Percentiles rank a stretch among this genome's conserved stretches.
phyloP scores from a whole-genome alignment of 495 filamentous ascomycete genomes.

The Penicillium parvum region DNA sequence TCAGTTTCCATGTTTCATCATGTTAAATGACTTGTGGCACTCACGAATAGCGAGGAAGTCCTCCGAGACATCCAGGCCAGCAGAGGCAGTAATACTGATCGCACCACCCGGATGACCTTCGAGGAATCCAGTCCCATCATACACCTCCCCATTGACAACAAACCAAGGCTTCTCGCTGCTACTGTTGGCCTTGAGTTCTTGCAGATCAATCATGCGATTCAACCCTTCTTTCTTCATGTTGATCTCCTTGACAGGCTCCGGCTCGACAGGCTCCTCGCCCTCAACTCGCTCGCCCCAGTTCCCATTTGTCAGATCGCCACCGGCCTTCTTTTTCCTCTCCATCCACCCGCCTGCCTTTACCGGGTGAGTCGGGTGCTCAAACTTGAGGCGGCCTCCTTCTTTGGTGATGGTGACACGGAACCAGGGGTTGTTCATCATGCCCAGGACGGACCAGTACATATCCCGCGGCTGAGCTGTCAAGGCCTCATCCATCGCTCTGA shows the following conservation, averaged over 20 bases:
- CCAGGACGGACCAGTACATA: slow-evolving; percentile 95
- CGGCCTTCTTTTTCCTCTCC: slow-evolving; percentile 86
- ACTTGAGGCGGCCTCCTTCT: slow-evolving; percentile 62
- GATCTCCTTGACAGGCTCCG: slow-evolving; percentile 57
- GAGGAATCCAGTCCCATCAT: slow-evolving; percentile 81
- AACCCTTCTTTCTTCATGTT: slow-evolving; percentile 75
- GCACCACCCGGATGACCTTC: slow-evolving; percentile 87
- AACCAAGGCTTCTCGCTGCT: slow-evolving; percentile 77
- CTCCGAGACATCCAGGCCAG: slow-evolving; percentile 81
- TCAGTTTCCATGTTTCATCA: slow-evolving; percentile 6
- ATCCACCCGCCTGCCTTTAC: slow-evolving; percentile 88
- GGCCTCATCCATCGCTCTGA: slow-evolving; percentile 88
- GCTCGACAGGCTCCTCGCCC: slow-evolving; percentile 50
- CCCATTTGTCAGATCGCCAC: slow-evolving; percentile 75
- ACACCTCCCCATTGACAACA: slow-evolving; percentile 86
- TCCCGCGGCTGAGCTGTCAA: slow-evolving; percentile 85
- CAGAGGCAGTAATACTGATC: slow-evolving; percentile 78
- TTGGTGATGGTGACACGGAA: slow-evolving; percentile 76
- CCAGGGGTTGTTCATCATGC: slow-evolving; percentile 99
- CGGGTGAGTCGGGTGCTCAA: slow-evolving; percentile 90
- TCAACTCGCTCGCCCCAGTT: slow-evolving; percentile 77
- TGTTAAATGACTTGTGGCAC: slow-evolving; percentile 21
- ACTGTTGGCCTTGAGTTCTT: slow-evolving; percentile 70
- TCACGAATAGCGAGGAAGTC: slow-evolving; percentile 94
- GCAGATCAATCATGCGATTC: slow-evolving; percentile 57